phyloP scores from a whole-genome alignment of 441 rosid species.

The Aquilaria agallochum region DNA sequence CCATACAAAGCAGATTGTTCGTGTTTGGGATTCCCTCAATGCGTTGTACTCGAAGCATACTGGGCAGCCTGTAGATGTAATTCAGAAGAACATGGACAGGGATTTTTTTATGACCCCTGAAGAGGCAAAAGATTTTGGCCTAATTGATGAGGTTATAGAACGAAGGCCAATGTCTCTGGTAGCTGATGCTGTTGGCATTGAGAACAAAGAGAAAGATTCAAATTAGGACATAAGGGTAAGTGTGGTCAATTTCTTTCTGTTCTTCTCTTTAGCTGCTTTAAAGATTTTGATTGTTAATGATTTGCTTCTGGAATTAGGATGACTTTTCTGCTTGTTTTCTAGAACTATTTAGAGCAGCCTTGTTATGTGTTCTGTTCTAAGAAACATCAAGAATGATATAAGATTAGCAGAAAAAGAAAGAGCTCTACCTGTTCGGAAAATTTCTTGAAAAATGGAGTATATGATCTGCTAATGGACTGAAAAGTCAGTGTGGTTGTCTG shows the following conservation, averaged over 20 bases:
- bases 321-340: background rate
- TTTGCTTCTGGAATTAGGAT: slow-evolving; percentile 12
- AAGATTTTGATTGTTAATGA: slow-evolving; percentile 1
- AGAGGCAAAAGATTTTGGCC: slow-evolving; percentile 92
- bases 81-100: slow-evolving; percentile 93
- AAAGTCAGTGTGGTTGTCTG: too few relatives aligned
- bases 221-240: slow-evolving; percentile 37
- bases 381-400: too few relatives aligned
- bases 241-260: slow-evolving; percentile 19
- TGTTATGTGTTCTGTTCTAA: too few relatives aligned
- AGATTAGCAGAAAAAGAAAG: too few relatives aligned
- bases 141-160: slow-evolving; percentile 93
- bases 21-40: slow-evolving; percentile 87
- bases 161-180: slow-evolving; percentile 76
- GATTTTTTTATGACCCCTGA: slow-evolving; percentile 92
- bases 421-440: too few relatives aligned
- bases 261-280: slow-evolving; percentile 7
- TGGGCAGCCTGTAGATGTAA: slow-evolving; percentile 62
- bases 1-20: slow-evolving; percentile 91
- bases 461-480: too few relatives aligned
- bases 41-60: slow-evolving; percentile 73
- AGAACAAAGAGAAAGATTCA: slow-evolving; percentile 59
- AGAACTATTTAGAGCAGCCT: background rate
- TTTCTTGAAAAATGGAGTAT: too few relatives aligned
- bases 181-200: slow-evolving; percentile 67